phyloP scores from a whole-genome alignment of 2,329 filamentous ascomycete species.

The Ceratocystis ficicola region DNA sequence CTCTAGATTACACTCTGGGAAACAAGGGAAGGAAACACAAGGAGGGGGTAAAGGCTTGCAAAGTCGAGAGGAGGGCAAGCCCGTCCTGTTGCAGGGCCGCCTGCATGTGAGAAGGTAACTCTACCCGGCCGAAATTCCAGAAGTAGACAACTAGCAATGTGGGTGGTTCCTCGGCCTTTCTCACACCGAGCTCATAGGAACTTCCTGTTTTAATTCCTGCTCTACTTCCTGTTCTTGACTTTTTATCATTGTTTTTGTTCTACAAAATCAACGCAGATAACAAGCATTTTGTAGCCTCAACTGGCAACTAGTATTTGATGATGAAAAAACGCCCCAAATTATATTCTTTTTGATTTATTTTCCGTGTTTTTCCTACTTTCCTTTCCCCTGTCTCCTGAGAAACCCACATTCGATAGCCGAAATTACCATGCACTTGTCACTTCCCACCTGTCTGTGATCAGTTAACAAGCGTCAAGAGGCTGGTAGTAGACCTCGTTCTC shows the following conservation, averaged over 20 bases:
- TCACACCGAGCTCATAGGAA: no score
- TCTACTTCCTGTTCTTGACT: no score
- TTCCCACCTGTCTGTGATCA: neutral
- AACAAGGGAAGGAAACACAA: no score
- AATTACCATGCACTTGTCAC: conserved; percentile 7
- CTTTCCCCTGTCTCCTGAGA: neutral
- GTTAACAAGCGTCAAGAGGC: neutral
- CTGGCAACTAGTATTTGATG: neutral
- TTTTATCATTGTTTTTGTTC: no score
- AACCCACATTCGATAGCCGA: neutral
- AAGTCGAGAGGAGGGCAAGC: no score
- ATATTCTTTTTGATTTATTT: neutral
- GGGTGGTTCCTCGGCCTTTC: neutral
- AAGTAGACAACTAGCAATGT: neutral
- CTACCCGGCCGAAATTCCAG: neutral
- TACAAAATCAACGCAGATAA: neutral
- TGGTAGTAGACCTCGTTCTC: neutral
- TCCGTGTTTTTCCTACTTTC: neutral
- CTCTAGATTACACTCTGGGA: no score
- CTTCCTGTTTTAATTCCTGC: no score
- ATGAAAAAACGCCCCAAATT: neutral
- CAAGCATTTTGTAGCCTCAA: neutral
- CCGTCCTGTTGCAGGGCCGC: no score
- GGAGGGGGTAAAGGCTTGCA: no score
- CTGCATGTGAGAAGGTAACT: neutral